Percentiles rank a stretch among this genome's conserved stretches.
Evolutionary conservation across 257 asterid species (phyloP).

Genomic region (Petunia axillaris): DNA sequence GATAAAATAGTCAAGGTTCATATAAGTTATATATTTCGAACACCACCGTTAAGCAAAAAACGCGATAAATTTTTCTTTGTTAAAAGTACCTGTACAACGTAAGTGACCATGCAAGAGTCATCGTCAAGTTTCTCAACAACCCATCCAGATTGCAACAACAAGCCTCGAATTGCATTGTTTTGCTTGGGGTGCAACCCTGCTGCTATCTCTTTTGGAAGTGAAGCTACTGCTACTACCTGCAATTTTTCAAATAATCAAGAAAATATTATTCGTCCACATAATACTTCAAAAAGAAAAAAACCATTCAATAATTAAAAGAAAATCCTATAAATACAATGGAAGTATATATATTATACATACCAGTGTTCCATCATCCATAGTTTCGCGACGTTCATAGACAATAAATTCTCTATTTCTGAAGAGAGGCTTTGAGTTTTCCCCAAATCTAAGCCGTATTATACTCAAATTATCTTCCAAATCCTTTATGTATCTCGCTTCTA

Average conservation of each 20-base stretch:
- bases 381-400: constrained; percentile 84
- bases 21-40: not conserved
- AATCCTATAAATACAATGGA: not conserved
- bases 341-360: constrained; percentile 34
- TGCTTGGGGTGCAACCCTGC: constrained; percentile 84
- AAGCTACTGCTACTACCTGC: constrained; percentile 96
- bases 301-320: not conserved
- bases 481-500: constrained; percentile 77
- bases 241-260: not conserved
- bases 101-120: constrained; percentile 90
- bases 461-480: constrained; percentile 80
- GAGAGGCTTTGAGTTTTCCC: constrained; percentile 82
- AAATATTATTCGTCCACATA: not conserved
- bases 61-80: no score
- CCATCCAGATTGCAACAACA: constrained; percentile 90
- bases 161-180: constrained; percentile 74
- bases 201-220: constrained; percentile 93
- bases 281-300: not conserved
- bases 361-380: constrained; percentile 95
- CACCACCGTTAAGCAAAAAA: not conserved
- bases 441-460: constrained; percentile 73
- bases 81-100: constrained; percentile 72
- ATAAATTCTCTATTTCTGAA: constrained; percentile 91
- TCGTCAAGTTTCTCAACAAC: constrained; percentile 84
- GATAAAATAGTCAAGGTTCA: not conserved